Base-by-base conservation (phyloP, 257 asterid species). In the Solanum sejunctum region DNA sequence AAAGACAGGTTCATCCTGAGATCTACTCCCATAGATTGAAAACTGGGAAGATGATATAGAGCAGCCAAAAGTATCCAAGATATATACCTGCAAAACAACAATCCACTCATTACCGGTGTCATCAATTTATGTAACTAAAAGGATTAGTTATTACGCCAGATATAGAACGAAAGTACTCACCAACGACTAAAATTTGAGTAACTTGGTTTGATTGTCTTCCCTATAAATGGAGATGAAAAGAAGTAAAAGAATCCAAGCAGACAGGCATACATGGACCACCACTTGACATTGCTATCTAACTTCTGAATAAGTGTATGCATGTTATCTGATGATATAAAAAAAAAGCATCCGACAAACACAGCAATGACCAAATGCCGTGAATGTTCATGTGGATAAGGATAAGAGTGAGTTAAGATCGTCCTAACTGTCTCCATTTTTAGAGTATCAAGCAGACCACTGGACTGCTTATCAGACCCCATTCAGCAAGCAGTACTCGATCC, bases 231-330 rank as follows among this genome's bases (percentile, higher is more conserved):
- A 69, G 99, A 94, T 58, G 99, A 97, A 87, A 97, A 97, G 93
- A 95, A 97, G 88, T 97, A 97, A 93, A 97, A 97, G 93, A 95
- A 97, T 57, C 99, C 99, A 73, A 97, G 95, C 92, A 97, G 89
- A 86, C 99, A 97, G 43, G 95, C 98, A 52, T 97, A 97, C 98
- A 97, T 97, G 51, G 99, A 97, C 99, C 99, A 97, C 99, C 99
- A 97, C 86, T 97, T 97, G 41, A 95, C 82, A 87, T 97, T 97
- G 97, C 97, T 97, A 94, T 97, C 99, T 84, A 97, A 86, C 87
- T 97, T 97, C 93, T 95, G 98, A 87, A 97, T 85, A 87, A 97
- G 99, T 7, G 99, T 95, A 83, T 97, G 98, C 93, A 97, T 89
- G 84, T 95, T 97, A 85, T 95, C 99, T 17, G 99, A 97, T 56